These are phyloP conservation scores for Poronia punctata DNA, from an alignment of 495 filamentous ascomycete genomes.

Conservation along the genomic window DNA sequence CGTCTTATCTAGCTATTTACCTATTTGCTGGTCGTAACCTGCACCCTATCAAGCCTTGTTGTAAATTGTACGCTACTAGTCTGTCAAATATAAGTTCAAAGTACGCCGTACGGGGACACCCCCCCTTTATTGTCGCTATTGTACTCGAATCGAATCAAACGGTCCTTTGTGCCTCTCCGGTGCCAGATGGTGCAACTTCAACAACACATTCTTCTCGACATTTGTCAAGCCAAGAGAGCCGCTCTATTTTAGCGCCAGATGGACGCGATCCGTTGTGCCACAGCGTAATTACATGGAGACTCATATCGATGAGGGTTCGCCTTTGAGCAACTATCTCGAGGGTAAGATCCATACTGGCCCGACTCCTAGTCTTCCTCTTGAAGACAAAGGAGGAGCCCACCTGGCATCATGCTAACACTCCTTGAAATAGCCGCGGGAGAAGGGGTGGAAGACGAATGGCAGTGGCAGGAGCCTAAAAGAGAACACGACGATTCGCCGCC, in stretches of 20 bases:
- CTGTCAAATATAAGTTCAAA: no score
- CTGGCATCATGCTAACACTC: conserved; percentile 29
- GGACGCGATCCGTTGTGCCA: conserved; percentile 28
- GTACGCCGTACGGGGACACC: no score
- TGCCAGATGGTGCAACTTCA: no score
- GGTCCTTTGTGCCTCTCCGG: no score
- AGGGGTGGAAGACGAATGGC: conserved; percentile 29
- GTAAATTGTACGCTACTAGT: no score
- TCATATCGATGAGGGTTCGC: conserved; percentile 82
- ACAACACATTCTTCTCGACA: no score
- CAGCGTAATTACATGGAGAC: conserved; percentile 67
- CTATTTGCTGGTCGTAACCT: no score
- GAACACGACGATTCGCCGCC: conserved; percentile 39
- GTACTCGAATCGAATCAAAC: no score
- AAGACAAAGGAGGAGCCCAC: conserved; percentile 42
- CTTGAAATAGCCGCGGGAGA: conserved; percentile 25
- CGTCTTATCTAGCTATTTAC: no score
- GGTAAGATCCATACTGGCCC: conserved; percentile 53
- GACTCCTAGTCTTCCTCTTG: conserved; percentile 42
- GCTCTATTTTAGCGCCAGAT: conserved; percentile 22
- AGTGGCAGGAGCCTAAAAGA: conserved; percentile 36
- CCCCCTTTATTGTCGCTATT: no score
- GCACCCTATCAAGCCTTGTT: no score
- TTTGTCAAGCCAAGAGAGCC: conserved; percentile 10
- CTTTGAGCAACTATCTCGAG: conserved; percentile 88